A percentile compares a stretch with the other conserved stretches of the same genome.
phyloP scores from a whole-genome alignment of 352 stramenopile species.

The Phytophthora sp. region DNA sequence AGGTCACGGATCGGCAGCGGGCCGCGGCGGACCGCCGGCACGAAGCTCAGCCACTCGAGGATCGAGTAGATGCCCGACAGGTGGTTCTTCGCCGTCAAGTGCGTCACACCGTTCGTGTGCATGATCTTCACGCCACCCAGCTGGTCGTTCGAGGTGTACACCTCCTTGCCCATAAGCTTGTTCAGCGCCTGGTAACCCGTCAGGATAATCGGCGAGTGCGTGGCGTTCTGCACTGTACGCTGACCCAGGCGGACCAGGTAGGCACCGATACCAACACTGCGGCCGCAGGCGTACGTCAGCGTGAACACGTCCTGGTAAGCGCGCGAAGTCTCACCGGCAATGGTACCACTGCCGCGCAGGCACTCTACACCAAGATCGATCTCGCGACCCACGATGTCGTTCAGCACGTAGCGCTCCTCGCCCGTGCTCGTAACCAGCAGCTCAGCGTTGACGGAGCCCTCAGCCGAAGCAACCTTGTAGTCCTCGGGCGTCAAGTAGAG shows the following conservation, averaged over 20 bases:
- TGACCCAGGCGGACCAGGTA: conserved; percentile 99
- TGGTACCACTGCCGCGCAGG: conserved; percentile 98
- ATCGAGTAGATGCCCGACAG: conserved; percentile 95
- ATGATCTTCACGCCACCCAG: conserved; percentile 99
- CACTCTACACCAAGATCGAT: conserved; percentile 99
- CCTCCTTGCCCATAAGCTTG: conserved; percentile 99
- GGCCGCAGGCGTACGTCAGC: conserved; percentile 98
- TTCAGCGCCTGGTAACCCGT: conserved; percentile 99
- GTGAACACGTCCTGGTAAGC: conserved; percentile 99
- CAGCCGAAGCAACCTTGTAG: conserved; percentile 92
- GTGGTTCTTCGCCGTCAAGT: conserved; percentile 97
- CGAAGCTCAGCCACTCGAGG: conserved; percentile 99
- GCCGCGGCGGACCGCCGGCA: conserved; percentile 91
- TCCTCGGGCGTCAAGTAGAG: conserved; percentile 96
- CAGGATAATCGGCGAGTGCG: conserved; percentile 98
- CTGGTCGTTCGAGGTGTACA: conserved; percentile 99
- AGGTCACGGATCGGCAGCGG: conserved; percentile 88
- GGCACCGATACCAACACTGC: conserved; percentile 99
- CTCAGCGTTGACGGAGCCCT: conserved; percentile 91
- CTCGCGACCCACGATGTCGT: conserved; percentile 98
- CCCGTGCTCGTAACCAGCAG: conserved; percentile 64
- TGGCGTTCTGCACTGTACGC: conserved; percentile 98
- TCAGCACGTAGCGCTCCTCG: conserved; percentile 94
- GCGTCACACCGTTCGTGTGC: conserved; percentile 99
- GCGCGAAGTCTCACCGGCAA: conserved; percentile 98